phyloP scores from a whole-genome alignment of 805 yeast genomes.

The Jamesozyma spencerorum region DNA sequence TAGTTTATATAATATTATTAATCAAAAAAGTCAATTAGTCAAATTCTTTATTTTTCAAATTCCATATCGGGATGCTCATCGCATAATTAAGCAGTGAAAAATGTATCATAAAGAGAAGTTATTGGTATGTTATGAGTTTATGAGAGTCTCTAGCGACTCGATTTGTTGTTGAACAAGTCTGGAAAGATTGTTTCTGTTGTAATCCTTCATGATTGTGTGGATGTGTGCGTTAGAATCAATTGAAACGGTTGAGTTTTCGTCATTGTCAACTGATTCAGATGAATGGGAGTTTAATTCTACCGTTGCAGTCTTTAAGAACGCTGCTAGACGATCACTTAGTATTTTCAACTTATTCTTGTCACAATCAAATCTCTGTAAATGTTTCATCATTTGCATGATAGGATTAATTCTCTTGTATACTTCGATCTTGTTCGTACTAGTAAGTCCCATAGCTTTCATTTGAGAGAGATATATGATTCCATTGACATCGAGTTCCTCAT shows the following conservation, averaged over 20 bases:
- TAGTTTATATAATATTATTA: too few relatives aligned
- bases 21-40: too few relatives aligned
- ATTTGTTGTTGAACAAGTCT: background rate
- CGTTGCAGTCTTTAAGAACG: background rate
- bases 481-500: conserved; percentile 4
- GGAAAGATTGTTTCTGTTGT: background rate
- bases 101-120: too few relatives aligned
- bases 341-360: background rate
- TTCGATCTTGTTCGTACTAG: background rate
- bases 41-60: too few relatives aligned
- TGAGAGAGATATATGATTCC: conserved; percentile 3
- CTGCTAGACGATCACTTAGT: conserved; percentile 3
- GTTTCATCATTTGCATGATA: conserved; percentile 4
- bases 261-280: background rate
- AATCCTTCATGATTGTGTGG: background rate
- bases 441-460: conserved; percentile 10
- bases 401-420: conserved; percentile 5
- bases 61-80: too few relatives aligned
- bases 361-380: conserved; percentile 6
- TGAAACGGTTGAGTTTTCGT: background rate
- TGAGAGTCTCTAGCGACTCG: background rate
- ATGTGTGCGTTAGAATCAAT: background rate
- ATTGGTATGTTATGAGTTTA: background rate
- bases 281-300: background rate
- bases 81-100: too few relatives aligned